phyloP scores from a whole-genome alignment of 192 early-diverging fungal species.

The Rhizophlyctis rosea region DNA sequence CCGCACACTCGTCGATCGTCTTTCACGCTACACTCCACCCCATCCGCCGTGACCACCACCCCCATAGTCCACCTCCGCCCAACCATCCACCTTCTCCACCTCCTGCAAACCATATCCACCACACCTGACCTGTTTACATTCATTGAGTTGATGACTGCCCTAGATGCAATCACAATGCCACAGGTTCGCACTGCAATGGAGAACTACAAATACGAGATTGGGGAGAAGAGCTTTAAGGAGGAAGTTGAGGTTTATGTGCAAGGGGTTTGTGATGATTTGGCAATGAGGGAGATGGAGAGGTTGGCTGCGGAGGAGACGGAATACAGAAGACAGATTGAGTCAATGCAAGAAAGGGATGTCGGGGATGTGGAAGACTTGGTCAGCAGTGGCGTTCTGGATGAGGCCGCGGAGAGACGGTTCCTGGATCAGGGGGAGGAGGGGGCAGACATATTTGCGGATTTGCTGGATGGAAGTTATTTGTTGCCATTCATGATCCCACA shows the following conservation, averaged over 20 bases:
- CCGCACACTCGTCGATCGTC: slow-evolving; percentile 65
- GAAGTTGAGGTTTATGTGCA: slow-evolving; percentile 77
- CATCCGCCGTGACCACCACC: slow-evolving; percentile 73
- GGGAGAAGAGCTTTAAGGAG: slow-evolving; percentile 64
- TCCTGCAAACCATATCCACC: slow-evolving; percentile 80
- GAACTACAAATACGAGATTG: slow-evolving; percentile 86
- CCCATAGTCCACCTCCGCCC: slow-evolving; percentile 67
- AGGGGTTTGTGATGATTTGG: slow-evolving; percentile 66
- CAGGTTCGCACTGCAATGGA: slow-evolving; percentile 73
- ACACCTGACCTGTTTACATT: slow-evolving; percentile 84
- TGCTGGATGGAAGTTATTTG: slow-evolving; percentile 23
- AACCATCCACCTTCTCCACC: slow-evolving; percentile 75
- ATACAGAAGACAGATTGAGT: slow-evolving; percentile 1
- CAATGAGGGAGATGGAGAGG: neutral
- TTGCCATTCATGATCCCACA: slow-evolving; percentile 31
- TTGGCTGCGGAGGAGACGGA: slow-evolving; percentile 2
- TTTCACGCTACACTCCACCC: slow-evolving; percentile 65
- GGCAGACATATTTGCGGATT: slow-evolving; percentile 17
- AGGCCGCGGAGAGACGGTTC: neutral
- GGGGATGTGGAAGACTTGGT: neutral
- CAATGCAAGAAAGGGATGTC: neutral
- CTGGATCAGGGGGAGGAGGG: slow-evolving; percentile 7
- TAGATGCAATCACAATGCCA: slow-evolving; percentile 49
- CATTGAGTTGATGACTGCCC: slow-evolving; percentile 72
- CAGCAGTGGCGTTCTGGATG: neutral